These are phyloP conservation scores for Musa acuminata DNA, from an alignment of 176 grass and related monocot species.

Conservation along the genomic window DNA sequence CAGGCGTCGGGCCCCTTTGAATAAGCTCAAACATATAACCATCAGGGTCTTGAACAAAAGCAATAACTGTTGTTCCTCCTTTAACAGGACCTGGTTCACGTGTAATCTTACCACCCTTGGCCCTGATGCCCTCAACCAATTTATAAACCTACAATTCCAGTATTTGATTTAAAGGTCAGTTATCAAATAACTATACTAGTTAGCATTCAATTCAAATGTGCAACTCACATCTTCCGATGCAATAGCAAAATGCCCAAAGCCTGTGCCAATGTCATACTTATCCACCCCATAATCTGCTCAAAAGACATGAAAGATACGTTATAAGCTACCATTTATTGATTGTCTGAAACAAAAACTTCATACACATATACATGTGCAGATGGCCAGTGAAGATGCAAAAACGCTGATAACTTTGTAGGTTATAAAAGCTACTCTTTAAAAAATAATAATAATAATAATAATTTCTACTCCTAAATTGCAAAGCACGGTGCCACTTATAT, in stretches of 20 bases:
- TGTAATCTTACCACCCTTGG: slow-evolving; percentile 56
- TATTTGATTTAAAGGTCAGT: neutral
- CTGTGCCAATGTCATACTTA: slow-evolving; percentile 89
- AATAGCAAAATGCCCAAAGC: slow-evolving; percentile 97
- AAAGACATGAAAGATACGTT: slow-evolving; percentile 5
- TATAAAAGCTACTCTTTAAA: no score
- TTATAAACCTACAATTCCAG: slow-evolving; percentile 49
- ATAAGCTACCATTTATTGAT: neutral
- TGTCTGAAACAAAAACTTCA: neutral
- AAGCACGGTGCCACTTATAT: neutral
- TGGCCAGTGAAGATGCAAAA: no score
- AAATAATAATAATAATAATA: no score
- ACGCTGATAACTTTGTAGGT: no score
- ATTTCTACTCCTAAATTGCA: slow-evolving; percentile 4
- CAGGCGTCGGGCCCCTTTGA: slow-evolving; percentile 69
- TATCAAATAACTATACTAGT: neutral
- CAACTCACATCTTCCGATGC: slow-evolving; percentile 67
- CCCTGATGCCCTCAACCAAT: slow-evolving; percentile 59
- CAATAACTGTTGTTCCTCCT: slow-evolving; percentile 85
- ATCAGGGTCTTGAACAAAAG: slow-evolving; percentile 85
- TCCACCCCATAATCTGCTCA: slow-evolving; percentile 76
- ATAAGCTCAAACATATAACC: slow-evolving; percentile 91
- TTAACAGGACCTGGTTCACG: slow-evolving; percentile 97
- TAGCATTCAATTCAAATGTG: slow-evolving; percentile 3
- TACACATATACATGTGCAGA: neutral